These are phyloP conservation scores for Salix caprea DNA, from an alignment of 345 rosid species.

Conservation along the genomic window DNA sequence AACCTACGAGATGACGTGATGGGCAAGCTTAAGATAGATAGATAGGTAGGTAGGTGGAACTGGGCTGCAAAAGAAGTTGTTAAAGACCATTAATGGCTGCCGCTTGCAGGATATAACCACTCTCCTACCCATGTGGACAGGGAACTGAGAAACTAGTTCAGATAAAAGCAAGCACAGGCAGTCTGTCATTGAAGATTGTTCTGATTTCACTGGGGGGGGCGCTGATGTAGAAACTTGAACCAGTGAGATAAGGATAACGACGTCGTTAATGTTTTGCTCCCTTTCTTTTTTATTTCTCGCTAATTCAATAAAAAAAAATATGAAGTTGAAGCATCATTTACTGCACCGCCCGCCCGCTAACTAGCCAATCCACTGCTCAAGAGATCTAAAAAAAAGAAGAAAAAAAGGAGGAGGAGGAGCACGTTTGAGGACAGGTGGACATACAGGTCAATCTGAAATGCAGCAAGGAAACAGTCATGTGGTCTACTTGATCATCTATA, in stretches of 20 bases:
- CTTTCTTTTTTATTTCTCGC: not conserved
- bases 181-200: not conserved
- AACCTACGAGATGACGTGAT: not conserved
- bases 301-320: not conserved
- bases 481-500: too few species aligned
- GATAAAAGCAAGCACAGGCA: not conserved
- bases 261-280: not conserved
- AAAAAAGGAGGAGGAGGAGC: not conserved
- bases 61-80: too few species aligned
- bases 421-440: not conserved
- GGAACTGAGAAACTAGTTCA: not conserved
- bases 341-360: not conserved
- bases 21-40: not conserved
- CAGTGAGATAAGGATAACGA: not conserved
- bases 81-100: not conserved
- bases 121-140: not conserved
- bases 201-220: not conserved
- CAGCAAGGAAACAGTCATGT: not conserved
- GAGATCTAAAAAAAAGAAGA: not conserved
- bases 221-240: not conserved
- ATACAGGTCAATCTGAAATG: not conserved
- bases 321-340: not conserved
- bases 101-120: not conserved
- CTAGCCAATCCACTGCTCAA: not conserved
- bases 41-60: not conserved